Evolutionary conservation across 108 stramenopile genomes (phyloP), one percentile per base, ranked within the genome.

Genomic region (Stephanodiscus triporus): DNA sequence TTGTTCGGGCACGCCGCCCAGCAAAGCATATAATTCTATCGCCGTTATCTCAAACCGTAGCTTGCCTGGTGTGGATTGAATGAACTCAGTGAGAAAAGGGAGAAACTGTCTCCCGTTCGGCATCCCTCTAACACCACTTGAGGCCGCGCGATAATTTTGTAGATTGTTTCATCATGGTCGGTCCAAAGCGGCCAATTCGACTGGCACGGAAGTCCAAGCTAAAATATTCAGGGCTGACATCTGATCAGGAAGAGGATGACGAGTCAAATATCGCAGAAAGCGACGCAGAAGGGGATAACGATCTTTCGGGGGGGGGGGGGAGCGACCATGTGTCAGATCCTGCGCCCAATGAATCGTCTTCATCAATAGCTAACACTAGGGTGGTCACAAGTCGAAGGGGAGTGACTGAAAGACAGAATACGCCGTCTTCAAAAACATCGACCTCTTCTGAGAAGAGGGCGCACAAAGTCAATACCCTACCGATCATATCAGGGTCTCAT

Each of bases 171-270:
- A 38, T 22, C 16, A 61, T 61, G 60, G 60, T 42, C 19, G 34
- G 34, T 19, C 22, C 60, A 23, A 61, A 61, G 36, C 4, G 60
- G n/a, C 22, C 60, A 61, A 40, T 8, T 22, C 29, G 60, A 22
- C 29, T 61, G 38, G 37, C 60, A 6, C 37, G 13, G 0, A 38
- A 23, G 0, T 40, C 60, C 16, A 61, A 20, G 20, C 38, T 19
- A 22, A 42, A 19, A 61, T 9, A 19, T 22, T 30, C 37, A 13
- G 22, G 43, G 4, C 20, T 11, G 60, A 2, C 22, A 30, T 61
- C 60, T 40, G 60, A 61, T 19, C 56, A 57, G 20, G 60, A 61
- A 9, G 60, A 37, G 7, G 60, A 36, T 5, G 20, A 61, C 43
- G 43, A 45, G 16, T 45, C 43, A 14, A 45, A 45, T 16, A 45